A percentile compares a stretch with the other conserved stretches of the same genome.
phyloP scores from a whole-genome alignment of 2,329 filamentous ascomycete genomes.

The Trichoderma sp. region DNA sequence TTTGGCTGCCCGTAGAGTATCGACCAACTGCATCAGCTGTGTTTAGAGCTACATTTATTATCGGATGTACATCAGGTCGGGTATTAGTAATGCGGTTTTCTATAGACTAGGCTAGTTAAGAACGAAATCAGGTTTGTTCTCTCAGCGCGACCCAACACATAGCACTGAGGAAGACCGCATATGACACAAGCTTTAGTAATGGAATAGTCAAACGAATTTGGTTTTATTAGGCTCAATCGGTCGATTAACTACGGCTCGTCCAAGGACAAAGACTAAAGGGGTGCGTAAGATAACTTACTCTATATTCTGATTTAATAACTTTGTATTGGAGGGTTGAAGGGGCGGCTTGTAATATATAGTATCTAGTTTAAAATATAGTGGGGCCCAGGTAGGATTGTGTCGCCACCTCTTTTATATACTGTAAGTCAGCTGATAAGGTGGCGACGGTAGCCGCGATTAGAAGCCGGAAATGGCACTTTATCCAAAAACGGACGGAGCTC shows the following conservation, averaged over 20 bases:
- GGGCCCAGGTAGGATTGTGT: no score
- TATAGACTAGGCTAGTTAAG: background rate
- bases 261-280: background rate
- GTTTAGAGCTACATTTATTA: background rate
- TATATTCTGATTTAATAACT: no score
- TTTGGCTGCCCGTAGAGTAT: conserved; percentile 23
- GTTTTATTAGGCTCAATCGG: background rate
- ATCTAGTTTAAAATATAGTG: no score
- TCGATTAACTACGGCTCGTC: background rate
- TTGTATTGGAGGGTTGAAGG: no score
- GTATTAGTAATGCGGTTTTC: background rate
- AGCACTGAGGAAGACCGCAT: background rate
- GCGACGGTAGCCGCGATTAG: background rate
- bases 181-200: background rate
- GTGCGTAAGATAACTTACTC: no score
- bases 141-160: background rate
- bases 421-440: background rate
- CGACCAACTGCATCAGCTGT: conserved; percentile 1
- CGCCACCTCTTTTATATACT: no score
- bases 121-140: background rate
- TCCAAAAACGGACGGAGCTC: background rate
- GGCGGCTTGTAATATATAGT: no score
- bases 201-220: background rate
- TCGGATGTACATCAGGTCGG: background rate
- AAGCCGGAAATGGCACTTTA: background rate